Percentiles rank a stretch among this genome's conserved stretches.
These are phyloP conservation scores for Pleoardoris graminearum DNA, from an alignment of 2,329 filamentous ascomycete species.

Conservation along the genomic window DNA sequence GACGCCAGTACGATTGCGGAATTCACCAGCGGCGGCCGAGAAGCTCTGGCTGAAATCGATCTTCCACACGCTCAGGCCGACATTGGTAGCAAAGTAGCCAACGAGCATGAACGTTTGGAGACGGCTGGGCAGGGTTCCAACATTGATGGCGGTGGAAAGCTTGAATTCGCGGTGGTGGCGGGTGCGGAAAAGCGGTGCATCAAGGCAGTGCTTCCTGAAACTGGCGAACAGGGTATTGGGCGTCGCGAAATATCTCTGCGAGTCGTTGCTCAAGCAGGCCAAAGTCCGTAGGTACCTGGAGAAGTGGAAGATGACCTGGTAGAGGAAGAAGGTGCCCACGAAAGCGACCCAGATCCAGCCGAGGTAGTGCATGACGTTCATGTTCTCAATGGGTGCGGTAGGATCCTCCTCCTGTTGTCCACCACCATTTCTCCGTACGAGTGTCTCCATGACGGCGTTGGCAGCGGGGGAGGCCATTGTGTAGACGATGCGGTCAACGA, in stretches of 20 bases:
- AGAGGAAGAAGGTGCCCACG: slow-evolving; percentile 65
- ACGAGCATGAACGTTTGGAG: slow-evolving; percentile 53
- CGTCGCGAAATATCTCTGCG: slow-evolving; percentile 75
- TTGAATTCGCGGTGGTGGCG: slow-evolving; percentile 58
- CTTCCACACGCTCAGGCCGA: slow-evolving; percentile 51
- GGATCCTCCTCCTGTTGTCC: slow-evolving; percentile 32
- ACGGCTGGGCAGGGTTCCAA: slow-evolving; percentile 55
- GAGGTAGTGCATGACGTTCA: slow-evolving; percentile 42
- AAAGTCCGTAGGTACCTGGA: slow-evolving; percentile 72
- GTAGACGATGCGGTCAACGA: slow-evolving; percentile 13
- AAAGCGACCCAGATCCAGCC: slow-evolving; percentile 61
- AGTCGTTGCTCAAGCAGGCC: slow-evolving; percentile 75
- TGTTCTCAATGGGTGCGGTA: slow-evolving; percentile 35
- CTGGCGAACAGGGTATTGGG: slow-evolving; percentile 57
- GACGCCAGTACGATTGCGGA: slow-evolving; percentile 69
- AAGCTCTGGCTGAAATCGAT: slow-evolving; percentile 69
- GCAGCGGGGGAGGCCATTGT: slow-evolving; percentile 28
- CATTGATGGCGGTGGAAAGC: slow-evolving; percentile 53
- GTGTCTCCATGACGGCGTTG: slow-evolving; percentile 11
- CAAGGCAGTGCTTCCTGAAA: slow-evolving; percentile 52
- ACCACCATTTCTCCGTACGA: slow-evolving; percentile 18
- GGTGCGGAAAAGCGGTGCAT: slow-evolving; percentile 52
- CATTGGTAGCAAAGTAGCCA: slow-evolving; percentile 54
- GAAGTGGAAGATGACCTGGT: slow-evolving; percentile 65
- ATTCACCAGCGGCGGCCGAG: slow-evolving; percentile 70